These are phyloP conservation scores for Amaranthus tricolor DNA, from an alignment of 179 eudicot genomes.

Conservation along the genomic window DNA sequence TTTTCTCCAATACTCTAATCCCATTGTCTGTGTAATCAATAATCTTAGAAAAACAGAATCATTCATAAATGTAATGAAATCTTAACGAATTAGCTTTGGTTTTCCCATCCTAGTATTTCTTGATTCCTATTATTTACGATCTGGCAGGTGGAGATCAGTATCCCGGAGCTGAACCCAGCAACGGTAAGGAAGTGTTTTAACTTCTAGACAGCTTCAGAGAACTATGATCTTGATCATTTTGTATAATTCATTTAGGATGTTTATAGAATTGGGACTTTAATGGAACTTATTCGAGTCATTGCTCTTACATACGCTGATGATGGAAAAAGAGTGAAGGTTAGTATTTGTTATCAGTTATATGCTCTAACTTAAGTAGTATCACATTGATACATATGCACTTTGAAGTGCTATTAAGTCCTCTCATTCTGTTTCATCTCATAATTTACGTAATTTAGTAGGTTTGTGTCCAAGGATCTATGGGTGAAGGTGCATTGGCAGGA, in stretches of 20 bases:
- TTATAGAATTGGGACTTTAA: conserved; percentile 92
- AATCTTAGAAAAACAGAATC: not conserved
- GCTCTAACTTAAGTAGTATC: too few relatives aligned
- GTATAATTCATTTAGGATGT: conserved; percentile 69
- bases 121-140: not conserved
- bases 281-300: conserved; percentile 87
- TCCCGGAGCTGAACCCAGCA: conserved; percentile 93
- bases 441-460: conserved; percentile 53
- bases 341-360: conserved; percentile 10
- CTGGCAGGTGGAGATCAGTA: conserved; percentile 86
- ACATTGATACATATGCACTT: not conserved
- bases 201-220: not conserved
- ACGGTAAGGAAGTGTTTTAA: conserved; percentile 47
- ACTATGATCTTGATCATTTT: conserved; percentile 25
- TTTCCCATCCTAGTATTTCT: not conserved
- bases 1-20: not conserved
- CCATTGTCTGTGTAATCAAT: not conserved
- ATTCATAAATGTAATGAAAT: not conserved
- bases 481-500: conserved; percentile 89
- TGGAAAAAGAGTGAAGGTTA: conserved; percentile 90
- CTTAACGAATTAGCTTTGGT: not conserved
- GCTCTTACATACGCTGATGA: conserved; percentile 94
- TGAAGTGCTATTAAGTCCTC: not conserved
- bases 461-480: conserved; percentile 99
- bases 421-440: not conserved